Percentiles rank a stretch among this genome's conserved stretches.
These are phyloP conservation scores for Xylariaceae sp. DNA, from an alignment of 2,329 filamentous ascomycete species.

Conservation along the genomic window DNA sequence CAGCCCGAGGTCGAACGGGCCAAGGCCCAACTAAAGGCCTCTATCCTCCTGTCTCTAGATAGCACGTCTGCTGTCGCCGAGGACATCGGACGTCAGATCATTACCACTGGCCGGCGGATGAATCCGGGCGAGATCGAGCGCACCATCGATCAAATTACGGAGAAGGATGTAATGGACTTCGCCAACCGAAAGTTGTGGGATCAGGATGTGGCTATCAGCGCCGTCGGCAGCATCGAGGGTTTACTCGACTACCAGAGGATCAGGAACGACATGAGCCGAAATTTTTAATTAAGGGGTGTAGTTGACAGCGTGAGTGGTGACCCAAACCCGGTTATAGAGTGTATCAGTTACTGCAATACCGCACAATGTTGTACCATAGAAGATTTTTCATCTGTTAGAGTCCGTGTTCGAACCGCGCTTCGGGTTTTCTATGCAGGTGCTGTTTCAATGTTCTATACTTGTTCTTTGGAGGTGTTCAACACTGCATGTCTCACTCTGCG, in stretches of 20 bases:
- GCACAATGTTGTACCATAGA: conserved; percentile 59
- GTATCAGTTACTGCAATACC: conserved; percentile 55
- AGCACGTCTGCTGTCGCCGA: conserved; percentile 97
- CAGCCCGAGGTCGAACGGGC: conserved; percentile 95
- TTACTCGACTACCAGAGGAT: conserved; percentile 78
- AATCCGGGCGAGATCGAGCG: conserved; percentile 93
- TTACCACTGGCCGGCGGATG: conserved; percentile 94
- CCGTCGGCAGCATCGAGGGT: conserved; percentile 91
- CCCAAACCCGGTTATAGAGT: conserved; percentile 56
- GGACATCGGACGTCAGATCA: conserved; percentile 97
- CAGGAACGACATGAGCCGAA: conserved; percentile 86
- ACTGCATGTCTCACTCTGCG: no score
- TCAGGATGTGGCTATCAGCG: conserved; percentile 91
- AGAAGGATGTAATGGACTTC: conserved; percentile 97
- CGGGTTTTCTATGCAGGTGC: conserved; percentile 2
- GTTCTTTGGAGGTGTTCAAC: no score
- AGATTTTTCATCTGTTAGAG: conserved; percentile 45
- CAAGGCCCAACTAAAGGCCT: conserved; percentile 99
- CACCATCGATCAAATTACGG: conserved; percentile 84
- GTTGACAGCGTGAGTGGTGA: conserved; percentile 44
- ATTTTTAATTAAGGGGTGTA: conserved; percentile 54
- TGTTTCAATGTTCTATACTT: not conserved
- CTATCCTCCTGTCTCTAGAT: conserved; percentile 94
- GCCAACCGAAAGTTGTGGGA: conserved; percentile 97
- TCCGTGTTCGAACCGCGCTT: conserved; percentile 8